Base-by-base conservation (phyloP, 1,139 yeast genomes). In the Taphrina deformans region DNA sequence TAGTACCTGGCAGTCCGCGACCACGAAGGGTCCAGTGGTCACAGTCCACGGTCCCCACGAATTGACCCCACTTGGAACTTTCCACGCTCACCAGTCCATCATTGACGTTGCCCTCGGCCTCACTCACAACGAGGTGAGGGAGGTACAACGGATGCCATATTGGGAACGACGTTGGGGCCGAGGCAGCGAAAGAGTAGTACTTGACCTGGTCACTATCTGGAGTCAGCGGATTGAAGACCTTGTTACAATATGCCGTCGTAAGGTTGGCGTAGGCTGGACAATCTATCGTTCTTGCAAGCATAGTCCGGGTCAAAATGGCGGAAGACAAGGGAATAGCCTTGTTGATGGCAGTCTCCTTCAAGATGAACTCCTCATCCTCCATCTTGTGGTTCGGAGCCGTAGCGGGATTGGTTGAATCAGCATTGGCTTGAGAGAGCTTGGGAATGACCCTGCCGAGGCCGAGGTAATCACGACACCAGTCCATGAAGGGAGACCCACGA, bases 21-120 rank as follows among this genome's bases (percentile, higher is more conserved):
- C 67, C 67, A 14, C 67, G 44, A 24, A 90, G 78, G 73, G 91
- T 96, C 69, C 89, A 78, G 75, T 91, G 97, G 74, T 91, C 97
- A 2, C 89, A 91, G 52, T 85, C 85, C 50, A 91, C 74, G 0
- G 95, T 88, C 0, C 97, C 97, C 69, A 86, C 72, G 73, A 88
- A 89, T 48, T 83, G 77, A 0, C 97, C 97, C 97, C 97, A 91
- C 72, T 82, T 82, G 1, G 96, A 79, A 67, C 96, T 88, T 46
- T 79, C 79, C 0, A 89, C 88, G 68, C 93, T 86, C 1, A 91
- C 96, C 76, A 91, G 75, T 0, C 97, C 97, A 76, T 91, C 97
- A 73, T 89, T 91, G 38, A 83, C 86, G 10, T 83, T 41, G 14
- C 67, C 67, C 40, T 65, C 67, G 16, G 66, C 66, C 29, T 61